Percentiles rank a stretch among this genome's conserved stretches.
Evolutionary conservation across 2,329 filamentous ascomycete genomes (phyloP).

Genomic region (Sarocladium oryzae): DNA sequence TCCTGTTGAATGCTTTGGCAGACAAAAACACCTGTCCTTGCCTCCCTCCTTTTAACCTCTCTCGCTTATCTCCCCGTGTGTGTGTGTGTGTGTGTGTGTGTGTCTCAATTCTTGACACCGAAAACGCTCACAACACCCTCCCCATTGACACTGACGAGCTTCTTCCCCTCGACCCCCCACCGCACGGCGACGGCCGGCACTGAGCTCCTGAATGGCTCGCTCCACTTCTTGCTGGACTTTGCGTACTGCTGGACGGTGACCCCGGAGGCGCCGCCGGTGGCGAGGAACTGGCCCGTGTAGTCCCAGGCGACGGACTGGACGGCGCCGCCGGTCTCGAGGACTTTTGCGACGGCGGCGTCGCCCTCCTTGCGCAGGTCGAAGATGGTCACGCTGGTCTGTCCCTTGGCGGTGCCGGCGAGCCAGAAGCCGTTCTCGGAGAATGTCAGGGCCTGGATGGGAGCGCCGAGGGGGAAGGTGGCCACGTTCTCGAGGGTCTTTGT

Average conservation of each 20-base stretch:
- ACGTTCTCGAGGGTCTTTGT: constrained; percentile 72
- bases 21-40: too few relatives aligned
- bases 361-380: constrained; percentile 93
- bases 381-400: constrained; percentile 71
- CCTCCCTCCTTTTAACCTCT: too few relatives aligned
- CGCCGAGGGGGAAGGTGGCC: constrained; percentile 63
- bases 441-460: constrained; percentile 65
- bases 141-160: constrained; percentile 65
- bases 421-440: constrained; percentile 98
- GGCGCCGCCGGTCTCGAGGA: constrained; percentile 76
- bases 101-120: constrained; percentile 46
- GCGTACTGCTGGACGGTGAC: constrained; percentile 84
- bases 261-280: constrained; percentile 71
- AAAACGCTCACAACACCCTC: constrained; percentile 73
- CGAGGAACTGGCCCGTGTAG: constrained; percentile 89
- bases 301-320: constrained; percentile 80
- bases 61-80: too few relatives aligned
- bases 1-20: too few relatives aligned
- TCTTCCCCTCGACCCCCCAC: constrained; percentile 73
- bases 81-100: too few relatives aligned
- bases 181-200: constrained; percentile 64
- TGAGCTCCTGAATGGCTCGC: constrained; percentile 72
- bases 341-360: constrained; percentile 71
- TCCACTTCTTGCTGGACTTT: constrained; percentile 84
- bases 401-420: constrained; percentile 77